A percentile compares a stretch with the other conserved stretches of the same genome.
phyloP scores from a whole-genome alignment of 352 stramenopile genomes.

The Pythium apleroticum region DNA sequence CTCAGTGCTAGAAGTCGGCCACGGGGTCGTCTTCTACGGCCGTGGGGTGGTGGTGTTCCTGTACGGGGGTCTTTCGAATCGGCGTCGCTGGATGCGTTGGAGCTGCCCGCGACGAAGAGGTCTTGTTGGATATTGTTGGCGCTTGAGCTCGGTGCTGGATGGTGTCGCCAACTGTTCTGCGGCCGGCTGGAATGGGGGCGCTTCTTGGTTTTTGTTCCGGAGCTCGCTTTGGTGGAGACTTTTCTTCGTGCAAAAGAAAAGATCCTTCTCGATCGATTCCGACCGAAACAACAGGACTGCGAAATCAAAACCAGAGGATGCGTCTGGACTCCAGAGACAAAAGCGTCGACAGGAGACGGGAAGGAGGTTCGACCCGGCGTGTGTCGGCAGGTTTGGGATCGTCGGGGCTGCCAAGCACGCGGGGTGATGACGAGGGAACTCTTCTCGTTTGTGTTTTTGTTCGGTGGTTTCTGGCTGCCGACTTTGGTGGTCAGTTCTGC shows the following conservation, averaged over 20 bases:
- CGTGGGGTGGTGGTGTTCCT: not conserved
- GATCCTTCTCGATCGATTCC: constrained; percentile 22
- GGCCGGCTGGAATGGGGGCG: not conserved
- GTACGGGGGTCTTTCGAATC: not conserved
- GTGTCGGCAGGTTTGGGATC: not conserved
- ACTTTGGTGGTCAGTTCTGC: constrained; percentile 1
- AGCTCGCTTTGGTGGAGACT: not conserved
- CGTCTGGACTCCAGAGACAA: not conserved
- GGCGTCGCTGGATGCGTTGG: not conserved
- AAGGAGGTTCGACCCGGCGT: not conserved
- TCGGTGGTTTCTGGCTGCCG: not conserved
- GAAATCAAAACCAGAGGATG: not conserved
- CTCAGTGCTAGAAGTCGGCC: not conserved
- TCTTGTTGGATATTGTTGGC: constrained; percentile 1
- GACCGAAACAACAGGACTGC: not conserved
- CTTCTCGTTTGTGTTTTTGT: constrained; percentile 9
- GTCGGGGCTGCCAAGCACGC: not conserved
- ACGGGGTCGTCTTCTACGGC: not conserved
- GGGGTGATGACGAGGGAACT: not conserved
- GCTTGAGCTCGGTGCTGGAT: not conserved
- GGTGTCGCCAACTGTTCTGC: not conserved
- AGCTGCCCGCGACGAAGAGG: constrained; percentile 1
- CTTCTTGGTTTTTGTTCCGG: constrained; percentile 10
- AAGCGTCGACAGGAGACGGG: too few relatives aligned
- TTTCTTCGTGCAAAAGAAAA: constrained; percentile 20